phyloP scores from a whole-genome alignment of 352 stramenopile species.

The Globisporangium solare region DNA sequence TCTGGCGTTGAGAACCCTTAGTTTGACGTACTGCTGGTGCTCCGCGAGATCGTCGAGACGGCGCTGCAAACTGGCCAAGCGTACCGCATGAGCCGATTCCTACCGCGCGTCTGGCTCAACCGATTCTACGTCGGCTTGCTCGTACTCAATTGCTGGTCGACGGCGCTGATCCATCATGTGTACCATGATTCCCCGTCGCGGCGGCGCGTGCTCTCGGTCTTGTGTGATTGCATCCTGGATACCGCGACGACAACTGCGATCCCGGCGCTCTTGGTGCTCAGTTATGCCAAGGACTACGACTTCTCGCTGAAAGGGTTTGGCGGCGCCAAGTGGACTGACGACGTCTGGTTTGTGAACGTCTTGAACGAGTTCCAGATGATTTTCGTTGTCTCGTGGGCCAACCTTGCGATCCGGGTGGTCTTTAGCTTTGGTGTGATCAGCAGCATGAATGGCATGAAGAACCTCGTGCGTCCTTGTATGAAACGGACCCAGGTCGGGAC shows the following conservation, averaged over 20 bases:
- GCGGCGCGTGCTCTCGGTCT: neutral
- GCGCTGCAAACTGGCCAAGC: neutral
- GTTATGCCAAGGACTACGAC: slow-evolving; percentile 1
- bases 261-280: slow-evolving; percentile 1
- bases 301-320: neutral
- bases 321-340: neutral
- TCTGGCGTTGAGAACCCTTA: slow-evolving; percentile 10
- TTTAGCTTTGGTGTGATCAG: slow-evolving; percentile 3
- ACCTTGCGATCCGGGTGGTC: slow-evolving; percentile 1
- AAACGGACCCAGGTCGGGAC: neutral
- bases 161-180: neutral
- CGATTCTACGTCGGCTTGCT: slow-evolving; percentile 1
- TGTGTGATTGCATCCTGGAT: slow-evolving; percentile 6
- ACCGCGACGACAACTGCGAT: neutral
- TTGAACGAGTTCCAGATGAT: slow-evolving; percentile 5
- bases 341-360: slow-evolving; percentile 4
- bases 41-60: slow-evolving; percentile 3
- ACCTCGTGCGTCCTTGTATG: neutral
- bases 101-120: slow-evolving; percentile 2
- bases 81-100: slow-evolving; percentile 1
- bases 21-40: slow-evolving; percentile 11
- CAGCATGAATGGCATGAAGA: slow-evolving; percentile 5
- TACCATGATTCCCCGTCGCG: slow-evolving; percentile 1
- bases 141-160: slow-evolving; percentile 8
- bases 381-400: neutral